These are phyloP conservation scores for Nitzschia sp. DNA, from an alignment of 108 stramenopile genomes.

Conservation along the genomic window DNA sequence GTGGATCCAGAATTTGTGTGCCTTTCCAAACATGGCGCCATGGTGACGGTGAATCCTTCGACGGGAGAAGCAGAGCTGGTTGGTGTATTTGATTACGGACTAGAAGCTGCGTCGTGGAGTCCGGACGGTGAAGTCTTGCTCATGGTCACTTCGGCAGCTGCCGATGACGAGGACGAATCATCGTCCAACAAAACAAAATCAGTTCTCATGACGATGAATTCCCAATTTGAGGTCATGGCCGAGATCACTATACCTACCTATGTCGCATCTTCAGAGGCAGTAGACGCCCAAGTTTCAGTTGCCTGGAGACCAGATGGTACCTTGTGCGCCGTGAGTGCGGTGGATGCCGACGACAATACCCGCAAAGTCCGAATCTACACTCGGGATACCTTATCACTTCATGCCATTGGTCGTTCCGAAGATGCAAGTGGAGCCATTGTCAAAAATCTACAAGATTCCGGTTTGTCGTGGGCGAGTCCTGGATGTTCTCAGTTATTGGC, in stretches of 20 bases:
- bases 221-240: conserved; percentile 77
- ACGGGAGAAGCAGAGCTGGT: conserved; percentile 70
- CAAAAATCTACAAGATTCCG: conserved; percentile 52
- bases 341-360: conserved; percentile 56
- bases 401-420: conserved; percentile 75
- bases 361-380: conserved; percentile 74
- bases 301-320: conserved; percentile 81
- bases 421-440: conserved; percentile 83
- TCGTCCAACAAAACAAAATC: conserved; percentile 48
- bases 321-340: conserved; percentile 64
- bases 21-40: conserved; percentile 49
- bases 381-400: conserved; percentile 57
- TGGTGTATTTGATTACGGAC: conserved; percentile 82
- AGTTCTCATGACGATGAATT: conserved; percentile 83
- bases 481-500: conserved; percentile 82
- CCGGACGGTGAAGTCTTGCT: conserved; percentile 81
- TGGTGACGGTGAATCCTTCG: conserved; percentile 50
- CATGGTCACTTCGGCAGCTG: conserved; percentile 65
- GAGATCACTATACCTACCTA: conserved; percentile 58
- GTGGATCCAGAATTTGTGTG: conserved; percentile 51
- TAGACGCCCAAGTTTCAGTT: conserved; percentile 52
- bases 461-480: conserved; percentile 73
- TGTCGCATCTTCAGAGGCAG: conserved; percentile 22
- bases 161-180: conserved; percentile 53
- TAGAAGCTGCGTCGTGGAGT: conserved; percentile 80